Percentiles rank a stretch among this genome's conserved stretches.
Evolutionary conservation across 2,329 filamentous ascomycete genomes (phyloP).

Genomic region (Anisogramma anomala): DNA sequence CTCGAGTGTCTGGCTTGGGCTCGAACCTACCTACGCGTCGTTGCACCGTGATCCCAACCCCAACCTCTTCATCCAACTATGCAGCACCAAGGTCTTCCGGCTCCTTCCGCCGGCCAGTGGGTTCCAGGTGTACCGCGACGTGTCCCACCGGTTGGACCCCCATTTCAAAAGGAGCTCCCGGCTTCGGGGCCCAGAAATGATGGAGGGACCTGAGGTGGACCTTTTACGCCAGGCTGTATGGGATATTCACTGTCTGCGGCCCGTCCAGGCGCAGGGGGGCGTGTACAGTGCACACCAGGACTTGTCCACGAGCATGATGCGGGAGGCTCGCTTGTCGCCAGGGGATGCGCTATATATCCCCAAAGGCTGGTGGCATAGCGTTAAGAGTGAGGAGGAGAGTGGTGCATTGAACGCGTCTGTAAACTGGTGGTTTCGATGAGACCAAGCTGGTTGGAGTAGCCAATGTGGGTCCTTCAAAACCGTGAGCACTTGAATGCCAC

Average conservation of each 20-base stretch:
- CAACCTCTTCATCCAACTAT: conserved; percentile 80
- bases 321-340: conserved; percentile 45
- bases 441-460: neutral
- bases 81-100: conserved; percentile 60
- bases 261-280: conserved; percentile 14
- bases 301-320: conserved; percentile 16
- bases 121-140: conserved; percentile 46
- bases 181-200: conserved; percentile 79
- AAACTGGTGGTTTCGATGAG: conserved; percentile 73
- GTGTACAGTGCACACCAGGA: conserved; percentile 16
- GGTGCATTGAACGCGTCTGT: conserved; percentile 32
- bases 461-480: neutral
- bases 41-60: conserved; percentile 89
- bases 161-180: conserved; percentile 28
- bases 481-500: neutral
- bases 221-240: conserved; percentile 61
- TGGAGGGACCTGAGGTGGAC: conserved; percentile 63
- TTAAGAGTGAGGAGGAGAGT: conserved; percentile 47
- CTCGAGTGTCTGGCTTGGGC: conserved; percentile 79
- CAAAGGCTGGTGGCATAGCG: conserved; percentile 77
- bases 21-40: conserved; percentile 78
- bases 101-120: conserved; percentile 57
- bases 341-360: conserved; percentile 72
- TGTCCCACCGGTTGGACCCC: conserved; percentile 30
- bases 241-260: conserved; percentile 27